Conservation (phyloP, 495 filamentous ascomycete species). For the Mytilinidion resinicola region DNA sequence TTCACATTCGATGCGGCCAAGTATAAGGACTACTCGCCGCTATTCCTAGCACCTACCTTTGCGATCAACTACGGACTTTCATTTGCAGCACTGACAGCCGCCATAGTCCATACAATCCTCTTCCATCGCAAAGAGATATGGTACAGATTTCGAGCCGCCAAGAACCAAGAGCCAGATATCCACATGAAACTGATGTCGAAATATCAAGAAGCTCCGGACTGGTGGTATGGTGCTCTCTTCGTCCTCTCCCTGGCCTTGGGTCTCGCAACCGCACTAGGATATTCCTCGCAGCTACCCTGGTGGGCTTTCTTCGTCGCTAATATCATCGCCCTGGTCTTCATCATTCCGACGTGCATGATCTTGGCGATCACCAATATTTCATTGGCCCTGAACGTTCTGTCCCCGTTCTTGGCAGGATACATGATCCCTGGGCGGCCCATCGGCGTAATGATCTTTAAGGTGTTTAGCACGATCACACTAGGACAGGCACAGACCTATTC, state of each 20-base stretch:
- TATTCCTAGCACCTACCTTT: conserved; percentile 75
- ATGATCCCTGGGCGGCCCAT: conserved; percentile 34
- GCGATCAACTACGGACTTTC: conserved; percentile 71
- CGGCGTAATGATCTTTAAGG: conserved; percentile 39
- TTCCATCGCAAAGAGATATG: conserved; percentile 68
- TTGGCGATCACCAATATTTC: conserved; percentile 29
- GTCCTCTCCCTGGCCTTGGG: conserved; percentile 47
- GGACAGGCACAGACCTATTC: conserved; percentile 35
- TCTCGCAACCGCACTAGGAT: conserved; percentile 48
- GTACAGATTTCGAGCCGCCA: conserved; percentile 46
- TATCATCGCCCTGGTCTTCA: conserved; percentile 14
- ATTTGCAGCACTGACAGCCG: conserved; percentile 66
- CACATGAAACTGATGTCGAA: conserved; percentile 57
- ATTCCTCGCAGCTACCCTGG: conserved; percentile 44
- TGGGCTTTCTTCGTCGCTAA: conserved; percentile 31
- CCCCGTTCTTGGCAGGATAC: conserved; percentile 37
- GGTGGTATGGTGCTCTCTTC: conserved; percentile 54
- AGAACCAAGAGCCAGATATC: conserved; percentile 57
- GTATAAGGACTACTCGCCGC: conserved; percentile 67
- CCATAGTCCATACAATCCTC: conserved; percentile 61
- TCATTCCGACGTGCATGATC: conserved; percentile 31
- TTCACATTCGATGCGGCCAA: conserved; percentile 62
- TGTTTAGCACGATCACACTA: conserved; percentile 21
- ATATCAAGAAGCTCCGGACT: conserved; percentile 53
- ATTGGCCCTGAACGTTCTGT: conserved; percentile 39